Base-by-base conservation (phyloP, 208 protist genomes). In the Acanthamoeba comandoni region DNA sequence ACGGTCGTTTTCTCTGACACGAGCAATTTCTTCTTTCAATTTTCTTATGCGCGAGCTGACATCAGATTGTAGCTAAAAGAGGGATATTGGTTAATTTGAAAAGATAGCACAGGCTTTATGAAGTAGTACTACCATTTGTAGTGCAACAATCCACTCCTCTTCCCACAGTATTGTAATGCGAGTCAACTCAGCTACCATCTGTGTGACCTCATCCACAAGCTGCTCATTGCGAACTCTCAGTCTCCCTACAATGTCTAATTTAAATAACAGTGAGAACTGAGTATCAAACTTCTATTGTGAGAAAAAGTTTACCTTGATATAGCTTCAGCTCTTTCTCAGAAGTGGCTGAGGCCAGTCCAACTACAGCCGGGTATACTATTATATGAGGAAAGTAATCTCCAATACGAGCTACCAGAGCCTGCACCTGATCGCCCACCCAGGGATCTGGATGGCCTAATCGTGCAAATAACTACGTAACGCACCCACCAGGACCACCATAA, bases 161-260 rank as follows among this genome's bases (percentile, higher is more conserved):
- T 95, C 93, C 91, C 88, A 93, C 7, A 95, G 80, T 12, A 93
- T 91, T 1, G 95, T 94, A 0, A 95, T 57, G 15, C 93, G 73
- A 8, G 48, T 84, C 4, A 96, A 58, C 58, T 95, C 94, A 5
- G 29, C 65, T 2, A 95, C 87, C 9, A 95, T 22, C 9, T 12
- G 24, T 15, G 82, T 49, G 4, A 93, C 67, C 58, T 94, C 93
- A 0, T 24, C 15, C 2, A 96, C 60, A 0, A 96, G 67, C 31
- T 93, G 69, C 31, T 39, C 43, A 51, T 77, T 77, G 2, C 69
- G 69, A 22, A 39, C 53, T 39, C 69, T 39, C 69, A 77, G 69
- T 49, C 53, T 77, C 5, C 43, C 53, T 39, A 77, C 53, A 49
- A 77, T 77, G 5, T 77, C 69, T 77, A 35, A 39, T n/a, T 12